Conservation (phyloP, 108 stramenopile genomes). For the Conticribra weissflogii region DNA sequence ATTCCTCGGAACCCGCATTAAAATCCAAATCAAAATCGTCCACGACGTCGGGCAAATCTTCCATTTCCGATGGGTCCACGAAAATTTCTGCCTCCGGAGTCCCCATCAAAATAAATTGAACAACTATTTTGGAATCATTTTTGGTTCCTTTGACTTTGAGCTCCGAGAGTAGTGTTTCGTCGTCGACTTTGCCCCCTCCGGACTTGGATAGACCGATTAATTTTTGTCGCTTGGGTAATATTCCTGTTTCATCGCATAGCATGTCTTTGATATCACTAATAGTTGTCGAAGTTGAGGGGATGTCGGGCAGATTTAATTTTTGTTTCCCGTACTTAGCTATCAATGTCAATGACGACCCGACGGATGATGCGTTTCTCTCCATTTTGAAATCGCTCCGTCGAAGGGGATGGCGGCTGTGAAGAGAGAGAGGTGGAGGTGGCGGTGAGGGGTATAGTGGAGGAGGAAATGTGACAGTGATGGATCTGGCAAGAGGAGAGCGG, state of each 20-base stretch:
- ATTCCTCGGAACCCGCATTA: slow-evolving; percentile 75
- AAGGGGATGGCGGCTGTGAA: too few species aligned
- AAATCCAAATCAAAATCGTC: slow-evolving; percentile 94
- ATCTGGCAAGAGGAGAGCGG: too few species aligned
- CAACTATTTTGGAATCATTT: slow-evolving; percentile 51
- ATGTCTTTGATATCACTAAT: slow-evolving; percentile 69
- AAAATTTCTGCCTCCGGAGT: slow-evolving; percentile 92
- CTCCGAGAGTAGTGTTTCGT: slow-evolving; percentile 64
- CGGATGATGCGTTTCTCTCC: not conserved
- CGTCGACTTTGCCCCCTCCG: slow-evolving; percentile 43
- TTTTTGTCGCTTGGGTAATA: slow-evolving; percentile 90
- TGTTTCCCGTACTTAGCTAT: slow-evolving; percentile 87
- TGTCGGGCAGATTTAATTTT: slow-evolving; percentile 55
- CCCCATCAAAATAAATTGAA: slow-evolving; percentile 95
- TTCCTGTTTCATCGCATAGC: slow-evolving; percentile 64
- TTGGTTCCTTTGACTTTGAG: slow-evolving; percentile 67
- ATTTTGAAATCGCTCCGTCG: too few species aligned
- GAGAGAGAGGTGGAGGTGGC: too few species aligned
- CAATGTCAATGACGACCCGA: slow-evolving; percentile 32
- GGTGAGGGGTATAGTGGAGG: too few species aligned
- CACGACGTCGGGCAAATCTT: slow-evolving; percentile 85
- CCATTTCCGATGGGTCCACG: slow-evolving; percentile 82
- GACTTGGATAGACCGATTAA: slow-evolving; percentile 80
- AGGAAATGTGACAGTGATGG: too few species aligned
- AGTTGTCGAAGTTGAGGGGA: slow-evolving; percentile 55